Conservation (phyloP, 202 grass and related monocot species). For the Panicum virgatum region DNA sequence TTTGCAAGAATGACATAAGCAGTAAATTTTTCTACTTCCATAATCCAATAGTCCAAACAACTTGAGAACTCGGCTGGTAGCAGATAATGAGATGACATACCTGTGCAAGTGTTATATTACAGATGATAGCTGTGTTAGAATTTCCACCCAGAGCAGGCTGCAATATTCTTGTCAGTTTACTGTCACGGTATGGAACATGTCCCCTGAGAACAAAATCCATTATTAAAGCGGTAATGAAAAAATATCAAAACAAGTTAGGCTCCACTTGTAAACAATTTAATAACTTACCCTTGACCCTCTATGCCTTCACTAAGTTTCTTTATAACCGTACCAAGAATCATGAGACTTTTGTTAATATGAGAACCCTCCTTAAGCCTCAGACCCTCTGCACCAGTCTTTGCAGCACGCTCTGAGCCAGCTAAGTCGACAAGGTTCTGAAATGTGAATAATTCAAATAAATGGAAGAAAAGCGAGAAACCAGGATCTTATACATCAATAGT, state of each 20-base stretch:
- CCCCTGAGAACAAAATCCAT: conserved; percentile 53
- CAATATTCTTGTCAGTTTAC: conserved; percentile 91
- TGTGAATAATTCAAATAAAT: conserved; percentile 33
- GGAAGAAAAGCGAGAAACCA: background rate
- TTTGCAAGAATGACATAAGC: conserved; percentile 1
- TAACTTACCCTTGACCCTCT: conserved; percentile 84
- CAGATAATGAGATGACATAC: conserved; percentile 41
- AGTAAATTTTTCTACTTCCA: conserved; percentile 10
- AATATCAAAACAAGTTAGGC: conserved; percentile 20
- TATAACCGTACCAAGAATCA: conserved; percentile 91
- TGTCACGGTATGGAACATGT: conserved; percentile 93
- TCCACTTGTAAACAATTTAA: conserved; percentile 2
- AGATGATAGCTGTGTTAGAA: conserved; percentile 95
- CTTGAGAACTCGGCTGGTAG: background rate
- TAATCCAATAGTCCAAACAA: conserved; percentile 3
- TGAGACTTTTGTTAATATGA: conserved; percentile 97
- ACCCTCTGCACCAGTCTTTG: conserved; percentile 94
- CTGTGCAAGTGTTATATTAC: conserved; percentile 96
- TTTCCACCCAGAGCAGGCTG: conserved; percentile 94
- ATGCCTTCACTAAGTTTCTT: conserved; percentile 94
- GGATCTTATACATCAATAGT: conserved; percentile 5
- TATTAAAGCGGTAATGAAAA: conserved; percentile 34
- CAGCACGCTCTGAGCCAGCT: conserved; percentile 94
- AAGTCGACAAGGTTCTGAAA: conserved; percentile 96
- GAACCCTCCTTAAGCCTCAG: conserved; percentile 95